Base-by-base conservation (phyloP, 345 rosid genomes). In the Populus nigra region DNA sequence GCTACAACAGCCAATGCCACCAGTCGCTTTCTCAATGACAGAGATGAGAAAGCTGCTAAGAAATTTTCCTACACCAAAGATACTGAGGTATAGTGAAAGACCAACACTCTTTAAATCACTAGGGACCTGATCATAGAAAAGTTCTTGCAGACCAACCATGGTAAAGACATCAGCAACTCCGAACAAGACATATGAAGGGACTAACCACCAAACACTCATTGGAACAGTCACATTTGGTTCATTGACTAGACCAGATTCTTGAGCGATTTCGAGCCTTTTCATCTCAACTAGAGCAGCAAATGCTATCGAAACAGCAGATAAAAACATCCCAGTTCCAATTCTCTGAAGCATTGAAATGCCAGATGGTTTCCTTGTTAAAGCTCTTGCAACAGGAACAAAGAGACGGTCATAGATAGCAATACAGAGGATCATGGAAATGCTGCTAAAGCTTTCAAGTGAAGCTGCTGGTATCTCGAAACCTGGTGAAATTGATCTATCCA, bases 281-380 rank as follows among this genome's bases (percentile, higher is more conserved):
- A 23, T 72, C 53, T 72, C 81, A 18, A 72, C 67, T 31, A 78
- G 27, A 10, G 81, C 81, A 31, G 76, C 79, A 71, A 67, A 23
- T 50, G n/a, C 65, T 79, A 76, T 76, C 33, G 76, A 80, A 15
- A 80, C 29, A 41, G 61, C 31, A 15, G 83, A 71, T 66, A 80
- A 31, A 67, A 76, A 33, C n/a, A 80, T 66, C 15, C 80, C 79
- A 33, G 69, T 57, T 76, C 83, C 83, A 1, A 76, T 76, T 69
- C 83, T 80, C n/a, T 80, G 79, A 59, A 80, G 83, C 77, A 76
- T 80, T 55, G 80, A 22, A 22, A 76, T 72, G 35, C 83, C 79
- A 27, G 77, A 67, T 3, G 73, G 73, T 72, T 76, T 76, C 66
- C 73, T 18, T 1, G 83, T 80, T 49, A 80, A 23, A 33, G 72